Base-by-base conservation (phyloP, 345 rosid species). In the Moricandia moricandioides region DNA sequence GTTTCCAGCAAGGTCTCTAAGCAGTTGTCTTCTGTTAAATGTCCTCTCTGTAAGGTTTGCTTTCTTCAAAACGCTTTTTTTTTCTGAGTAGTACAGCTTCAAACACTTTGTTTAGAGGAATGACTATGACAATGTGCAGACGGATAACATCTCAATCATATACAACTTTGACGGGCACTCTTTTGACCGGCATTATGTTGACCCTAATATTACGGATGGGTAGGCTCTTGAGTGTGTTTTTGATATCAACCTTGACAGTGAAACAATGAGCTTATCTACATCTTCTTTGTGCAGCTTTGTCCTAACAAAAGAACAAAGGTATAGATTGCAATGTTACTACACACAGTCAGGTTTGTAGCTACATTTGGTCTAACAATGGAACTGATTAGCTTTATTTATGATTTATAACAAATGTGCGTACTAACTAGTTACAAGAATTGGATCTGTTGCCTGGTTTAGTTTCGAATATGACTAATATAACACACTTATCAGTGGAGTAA, bases 31-130 rank as follows among this genome's bases (percentile, higher is more conserved):
- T 88, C 91, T 54, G 75, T 90, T 5, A 84, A 81, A 55, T 95
- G 99, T 75, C 99, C 99, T 63, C 67, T 92, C 51, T 95, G 99
- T 85, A 95, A 92, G 97, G 97, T 92, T 64, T 79, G 83, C 65
- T 62, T 76, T 47, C 1, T 35, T 52, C 9, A 2, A 29, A 31
- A 21, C 9, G 10, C n/a, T 67, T 0, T 67, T 29, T 67, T 62
- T 4, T 37, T 7, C 17, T 45, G 17, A 13, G 29, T 62, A 54
- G 1, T 40, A 34, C 9, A 62, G 0, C 8, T 30, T 67, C 43
- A 30, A 21, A 30, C 59, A 56, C 29, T 73, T 73, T 62, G 27
- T 49, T 79, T 55, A 52, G 2, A 40, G 39, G 34, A 31, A 8
- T 68, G 27, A 26, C 1, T 16, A 43, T 29, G 7, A 26, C 39